Evolutionary conservation across 257 asterid genomes (phyloP).

Genomic region (Coffea canephora): DNA sequence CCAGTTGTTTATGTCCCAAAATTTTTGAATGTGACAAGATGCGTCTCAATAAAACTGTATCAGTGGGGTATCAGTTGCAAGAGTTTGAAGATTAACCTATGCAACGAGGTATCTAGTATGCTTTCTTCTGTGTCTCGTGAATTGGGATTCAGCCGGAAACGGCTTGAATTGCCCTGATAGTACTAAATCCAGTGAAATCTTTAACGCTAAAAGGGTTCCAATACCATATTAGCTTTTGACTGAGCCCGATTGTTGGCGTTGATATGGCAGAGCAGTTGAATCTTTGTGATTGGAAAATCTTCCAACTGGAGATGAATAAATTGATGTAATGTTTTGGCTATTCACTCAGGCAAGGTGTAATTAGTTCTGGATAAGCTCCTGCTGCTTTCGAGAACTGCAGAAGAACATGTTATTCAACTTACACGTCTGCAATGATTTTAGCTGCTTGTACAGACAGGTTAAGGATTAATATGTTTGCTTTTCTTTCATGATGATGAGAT

Average conservation of each 20-base stretch:
- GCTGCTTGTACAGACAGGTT: not conserved
- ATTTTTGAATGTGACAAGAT: not conserved
- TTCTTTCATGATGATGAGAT: not conserved
- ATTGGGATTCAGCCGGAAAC: not conserved
- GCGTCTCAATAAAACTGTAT: not conserved
- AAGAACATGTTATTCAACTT: not conserved
- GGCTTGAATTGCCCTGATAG: too few species aligned
- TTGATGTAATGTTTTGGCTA: too few species aligned
- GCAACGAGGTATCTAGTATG: not conserved
- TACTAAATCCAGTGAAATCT: too few species aligned
- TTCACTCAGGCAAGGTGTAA: not conserved
- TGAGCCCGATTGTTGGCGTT: not conserved
- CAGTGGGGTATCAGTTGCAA: not conserved
- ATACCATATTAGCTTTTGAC: not conserved
- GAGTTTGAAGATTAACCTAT: not conserved
- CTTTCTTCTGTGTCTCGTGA: not conserved
- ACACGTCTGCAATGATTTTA: not conserved
- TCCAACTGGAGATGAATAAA: not conserved
- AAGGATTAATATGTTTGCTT: not conserved
- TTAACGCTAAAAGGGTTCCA: too few species aligned
- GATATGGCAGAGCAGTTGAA: not conserved
- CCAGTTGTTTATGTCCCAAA: not conserved
- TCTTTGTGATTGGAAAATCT: not conserved
- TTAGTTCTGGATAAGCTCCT: not conserved
- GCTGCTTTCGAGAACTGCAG: not conserved